phyloP scores from a whole-genome alignment of 495 filamentous ascomycete species.

The Aspergillus sparsus region DNA sequence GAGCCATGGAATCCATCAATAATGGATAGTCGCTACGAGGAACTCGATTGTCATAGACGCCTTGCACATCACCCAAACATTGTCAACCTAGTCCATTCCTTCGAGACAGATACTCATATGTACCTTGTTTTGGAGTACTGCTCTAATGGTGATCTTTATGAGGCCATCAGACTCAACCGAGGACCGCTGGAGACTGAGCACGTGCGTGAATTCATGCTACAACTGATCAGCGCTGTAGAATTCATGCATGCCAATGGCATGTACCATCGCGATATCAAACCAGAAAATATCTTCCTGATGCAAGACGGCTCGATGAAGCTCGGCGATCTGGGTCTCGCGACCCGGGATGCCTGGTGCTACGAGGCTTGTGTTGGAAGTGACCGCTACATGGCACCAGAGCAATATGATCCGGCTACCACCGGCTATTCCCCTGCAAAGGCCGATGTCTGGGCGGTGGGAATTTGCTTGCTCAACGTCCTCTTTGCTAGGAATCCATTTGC shows the following conservation, averaged over 20 bases:
- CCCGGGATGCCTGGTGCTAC: conserved; percentile 79
- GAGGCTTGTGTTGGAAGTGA: conserved; percentile 95
- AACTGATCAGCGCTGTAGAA: conserved; percentile 85
- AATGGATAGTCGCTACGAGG: conserved; percentile 82
- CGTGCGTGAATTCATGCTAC: conserved; percentile 94
- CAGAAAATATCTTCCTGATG: conserved; percentile 96
- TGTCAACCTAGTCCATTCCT: conserved; percentile 88
- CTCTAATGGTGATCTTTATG: conserved; percentile 94
- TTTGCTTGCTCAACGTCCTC: conserved; percentile 92
- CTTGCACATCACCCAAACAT: conserved; percentile 85
- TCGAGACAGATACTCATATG: conserved; percentile 85
- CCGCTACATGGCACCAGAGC: conserved; percentile 98
- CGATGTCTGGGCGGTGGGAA: conserved; percentile 94
- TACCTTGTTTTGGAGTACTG: conserved; percentile 97
- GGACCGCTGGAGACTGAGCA: conserved; percentile 94
- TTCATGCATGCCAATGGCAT: conserved; percentile 88
- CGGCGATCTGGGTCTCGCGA: conserved; percentile 93
- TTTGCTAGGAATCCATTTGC: conserved; percentile 96
- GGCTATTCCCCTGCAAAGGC: conserved; percentile 94
- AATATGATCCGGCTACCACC: conserved; percentile 80
- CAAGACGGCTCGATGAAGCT: conserved; percentile 89
- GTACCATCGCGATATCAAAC: conserved; percentile 98
- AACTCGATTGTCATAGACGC: conserved; percentile 76
- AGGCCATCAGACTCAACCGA: conserved; percentile 84
- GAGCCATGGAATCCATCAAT: conserved; percentile 56